phyloP scores from a whole-genome alignment of 2,329 filamentous ascomycete species.

The Aspergillus luchuensis region DNA sequence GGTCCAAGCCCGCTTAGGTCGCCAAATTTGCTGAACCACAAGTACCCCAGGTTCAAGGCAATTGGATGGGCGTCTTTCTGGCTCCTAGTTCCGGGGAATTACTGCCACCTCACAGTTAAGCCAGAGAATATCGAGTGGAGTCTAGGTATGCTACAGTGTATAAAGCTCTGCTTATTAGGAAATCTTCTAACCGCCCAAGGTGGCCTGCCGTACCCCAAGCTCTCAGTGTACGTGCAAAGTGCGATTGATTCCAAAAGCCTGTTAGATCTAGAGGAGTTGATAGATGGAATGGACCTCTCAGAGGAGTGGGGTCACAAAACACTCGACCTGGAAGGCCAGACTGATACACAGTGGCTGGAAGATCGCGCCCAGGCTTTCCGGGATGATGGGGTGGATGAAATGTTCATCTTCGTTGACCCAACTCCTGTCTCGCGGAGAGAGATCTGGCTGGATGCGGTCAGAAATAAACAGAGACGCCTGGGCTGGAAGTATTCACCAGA shows the following conservation, averaged over 20 bases:
- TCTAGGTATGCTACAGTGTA: slow-evolving; percentile 6
- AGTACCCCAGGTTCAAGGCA: slow-evolving; percentile 21
- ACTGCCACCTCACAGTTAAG: slow-evolving; percentile 16
- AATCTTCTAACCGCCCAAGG: not conserved
- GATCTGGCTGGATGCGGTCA: not conserved
- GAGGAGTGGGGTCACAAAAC: not conserved
- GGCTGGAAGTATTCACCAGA: not conserved
- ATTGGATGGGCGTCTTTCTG: slow-evolving; percentile 19
- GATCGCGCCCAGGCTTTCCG: not conserved
- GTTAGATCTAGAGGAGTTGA: slow-evolving; percentile 22
- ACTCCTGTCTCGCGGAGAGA: not conserved
- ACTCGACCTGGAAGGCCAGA: not conserved
- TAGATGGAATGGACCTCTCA: slow-evolving; percentile 18
- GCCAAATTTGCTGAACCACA: slow-evolving; percentile 13
- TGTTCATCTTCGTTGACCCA: not conserved
- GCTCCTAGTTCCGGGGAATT: slow-evolving; percentile 18
- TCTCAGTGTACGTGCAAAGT: slow-evolving; percentile 21
- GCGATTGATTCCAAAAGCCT: slow-evolving; percentile 21
- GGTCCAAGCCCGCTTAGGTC: slow-evolving; percentile 11
- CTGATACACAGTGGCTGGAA: not conserved
- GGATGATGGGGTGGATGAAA: not conserved
- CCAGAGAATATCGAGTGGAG: slow-evolving; percentile 22
- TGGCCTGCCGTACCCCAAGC: slow-evolving; percentile 23
- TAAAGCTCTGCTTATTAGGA: not conserved
- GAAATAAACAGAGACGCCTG: not conserved